phyloP scores from a whole-genome alignment of 768 basidiomycete genomes.

The Clathrus columnatus region DNA sequence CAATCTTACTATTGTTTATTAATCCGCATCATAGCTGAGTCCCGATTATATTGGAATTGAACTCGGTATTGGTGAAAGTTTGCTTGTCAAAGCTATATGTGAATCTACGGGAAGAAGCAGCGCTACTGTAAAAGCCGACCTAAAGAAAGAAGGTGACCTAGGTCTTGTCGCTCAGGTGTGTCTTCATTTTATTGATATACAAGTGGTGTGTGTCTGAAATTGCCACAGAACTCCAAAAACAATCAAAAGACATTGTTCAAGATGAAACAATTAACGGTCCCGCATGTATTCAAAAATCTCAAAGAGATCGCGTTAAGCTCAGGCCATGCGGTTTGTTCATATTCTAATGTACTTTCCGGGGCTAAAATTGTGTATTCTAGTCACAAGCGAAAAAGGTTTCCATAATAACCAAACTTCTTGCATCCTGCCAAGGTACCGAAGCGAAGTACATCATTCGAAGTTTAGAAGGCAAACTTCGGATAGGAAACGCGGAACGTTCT shows the following conservation, averaged over 20 bases:
- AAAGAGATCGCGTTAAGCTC: slow-evolving; percentile 82
- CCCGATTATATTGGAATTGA: slow-evolving; percentile 95
- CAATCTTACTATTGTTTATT: background rate
- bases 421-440: slow-evolving; percentile 84
- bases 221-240: slow-evolving; percentile 76
- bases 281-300: slow-evolving; percentile 82
- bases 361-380: slow-evolving; percentile 30
- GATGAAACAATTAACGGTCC: slow-evolving; percentile 82
- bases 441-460: slow-evolving; percentile 96
- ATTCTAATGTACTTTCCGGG: background rate
- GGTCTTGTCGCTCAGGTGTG: slow-evolving; percentile 93
- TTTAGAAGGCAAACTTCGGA: slow-evolving; percentile 92
- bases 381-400: slow-evolving; percentile 94
- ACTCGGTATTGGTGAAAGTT: slow-evolving; percentile 90
- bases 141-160: slow-evolving; percentile 92
- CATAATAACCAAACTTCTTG: slow-evolving; percentile 88
- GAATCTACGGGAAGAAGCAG: slow-evolving; percentile 89
- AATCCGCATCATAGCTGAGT: slow-evolving; percentile 50
- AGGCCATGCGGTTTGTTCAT: slow-evolving; percentile 63
- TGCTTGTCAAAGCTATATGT: slow-evolving; percentile 90
- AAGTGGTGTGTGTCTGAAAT: background rate
- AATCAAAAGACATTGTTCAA: slow-evolving; percentile 91
- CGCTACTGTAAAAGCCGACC: slow-evolving; percentile 76
- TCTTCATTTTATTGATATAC: background rate
- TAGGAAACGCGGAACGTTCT: slow-evolving; percentile 93